Evolutionary conservation across 176 grass and related monocot genomes (phyloP), one percentile per base, ranked within the genome.

Genomic region (Typha latifolia): DNA sequence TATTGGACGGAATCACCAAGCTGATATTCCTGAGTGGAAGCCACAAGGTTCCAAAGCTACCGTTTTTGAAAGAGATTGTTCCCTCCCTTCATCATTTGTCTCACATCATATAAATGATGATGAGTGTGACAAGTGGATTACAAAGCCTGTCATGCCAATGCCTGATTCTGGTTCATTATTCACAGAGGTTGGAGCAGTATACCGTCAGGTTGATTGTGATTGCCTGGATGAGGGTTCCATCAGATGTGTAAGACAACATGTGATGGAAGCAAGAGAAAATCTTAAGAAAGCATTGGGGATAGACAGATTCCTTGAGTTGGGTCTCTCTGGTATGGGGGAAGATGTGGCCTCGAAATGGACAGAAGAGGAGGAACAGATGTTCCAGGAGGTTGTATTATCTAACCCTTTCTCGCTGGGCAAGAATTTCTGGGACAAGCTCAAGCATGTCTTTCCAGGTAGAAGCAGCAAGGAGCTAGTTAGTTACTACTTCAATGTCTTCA

Each of bases 401-500:
- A 87, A 90, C 76, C 74, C 82, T 79, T 49, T 69, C 63, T 96
- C 84, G 1, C 52, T 73, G 24, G 82, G 80, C 14, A 85, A 77
- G 61, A 96, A 85, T 49, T 96, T 96, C 31, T 96, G 87, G 91
- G 69, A 82, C 69, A 52, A 76, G 62, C 84, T 90, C 48, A 76
- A 73, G 1, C 66, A 48, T 82, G 76, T 49, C 29, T 90, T 96
- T 20, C 82, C 87, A 59, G 56, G 66, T 73, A 87, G 81, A 79
- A 76, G 47, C 16, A 87, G 69, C 66, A 87, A 78, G 77, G 91
- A 96, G 64, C 69, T 90, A 37, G 77, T 96, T 48, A 85, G 87
- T 69, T 96, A 96, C 78, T 96, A 96, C 66, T 96, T 85, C 70
- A 91, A 96, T 18, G 82, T 91, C 16, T 96, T 91, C 66, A 96